Evolutionary conservation across 2,329 filamentous ascomycete genomes (phyloP).

Genomic region (Onygenales sp.): DNA sequence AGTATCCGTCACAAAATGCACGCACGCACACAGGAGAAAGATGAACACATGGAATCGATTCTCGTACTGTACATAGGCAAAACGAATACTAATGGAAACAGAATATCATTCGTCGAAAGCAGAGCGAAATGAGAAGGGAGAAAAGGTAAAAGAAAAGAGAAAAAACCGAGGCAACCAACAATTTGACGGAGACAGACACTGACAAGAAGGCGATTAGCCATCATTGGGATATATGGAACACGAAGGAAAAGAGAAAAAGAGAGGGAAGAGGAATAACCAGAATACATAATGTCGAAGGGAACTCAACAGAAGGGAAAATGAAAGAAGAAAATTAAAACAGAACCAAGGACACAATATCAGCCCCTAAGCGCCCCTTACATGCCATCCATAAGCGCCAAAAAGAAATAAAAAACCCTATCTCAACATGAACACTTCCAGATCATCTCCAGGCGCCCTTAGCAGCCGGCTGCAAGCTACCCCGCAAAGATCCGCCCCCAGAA

Average conservation of each 20-base stretch:
- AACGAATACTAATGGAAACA: background rate
- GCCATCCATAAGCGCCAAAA: conserved; percentile 1
- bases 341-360: background rate
- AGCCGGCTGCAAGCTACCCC: conserved; percentile 21
- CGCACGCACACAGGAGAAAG: background rate
- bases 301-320: background rate
- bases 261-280: background rate
- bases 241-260: background rate
- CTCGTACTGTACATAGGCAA: no score
- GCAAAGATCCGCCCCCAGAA: conserved; percentile 22
- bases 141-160: conserved; percentile 8
- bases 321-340: background rate
- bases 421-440: conserved; percentile 1
- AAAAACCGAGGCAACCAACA: background rate
- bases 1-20: no score
- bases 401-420: conserved; percentile 1
- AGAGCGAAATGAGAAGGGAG: conserved; percentile 11
- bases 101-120: background rate
- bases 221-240: background rate
- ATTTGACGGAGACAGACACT: background rate
- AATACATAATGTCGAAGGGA: background rate
- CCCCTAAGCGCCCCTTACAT: conserved; percentile 1
- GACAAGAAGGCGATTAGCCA: background rate
- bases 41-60: background rate
- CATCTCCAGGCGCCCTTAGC: conserved; percentile 21